These are phyloP conservation scores for Fusarium goolgardi DNA, from an alignment of 2,329 filamentous ascomycete genomes.

Conservation along the genomic window DNA sequence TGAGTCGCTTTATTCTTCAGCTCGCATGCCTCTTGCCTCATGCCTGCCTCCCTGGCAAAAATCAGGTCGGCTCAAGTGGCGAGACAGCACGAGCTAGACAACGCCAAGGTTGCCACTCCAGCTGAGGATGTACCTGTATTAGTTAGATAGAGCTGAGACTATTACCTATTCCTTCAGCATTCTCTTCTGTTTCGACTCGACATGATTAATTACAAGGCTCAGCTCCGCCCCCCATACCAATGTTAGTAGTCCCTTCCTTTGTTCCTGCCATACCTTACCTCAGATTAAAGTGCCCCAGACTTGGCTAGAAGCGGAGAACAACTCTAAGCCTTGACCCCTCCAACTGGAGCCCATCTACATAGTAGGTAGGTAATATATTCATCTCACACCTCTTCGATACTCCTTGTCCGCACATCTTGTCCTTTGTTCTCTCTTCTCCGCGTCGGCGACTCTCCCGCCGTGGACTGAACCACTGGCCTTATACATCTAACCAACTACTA, in stretches of 20 bases:
- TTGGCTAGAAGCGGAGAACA: constrained; percentile 36
- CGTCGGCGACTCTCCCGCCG: background rate
- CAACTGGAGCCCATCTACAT: constrained; percentile 12
- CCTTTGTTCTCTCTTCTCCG: background rate
- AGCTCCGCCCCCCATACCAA: constrained; percentile 22
- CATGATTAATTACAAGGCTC: constrained; percentile 4
- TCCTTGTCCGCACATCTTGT: background rate
- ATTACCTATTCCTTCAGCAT: constrained; percentile 6
- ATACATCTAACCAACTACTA: background rate
- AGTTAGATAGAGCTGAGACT: background rate
- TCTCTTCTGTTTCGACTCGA: background rate
- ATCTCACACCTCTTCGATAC: constrained; percentile 13
- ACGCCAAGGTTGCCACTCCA: background rate
- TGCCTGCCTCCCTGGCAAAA: background rate
- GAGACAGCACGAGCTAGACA: constrained; percentile 8
- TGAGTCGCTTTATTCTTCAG: background rate
- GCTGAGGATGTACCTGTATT: background rate
- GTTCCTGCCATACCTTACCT: constrained; percentile 17
- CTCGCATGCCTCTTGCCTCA: background rate
- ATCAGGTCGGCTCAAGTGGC: constrained; percentile 25
- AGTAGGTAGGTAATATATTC: constrained; percentile 2
- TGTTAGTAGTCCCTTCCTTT: constrained; percentile 1
- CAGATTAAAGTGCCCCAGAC: constrained; percentile 12
- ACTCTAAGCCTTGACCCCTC: constrained; percentile 29
- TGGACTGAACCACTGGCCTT: background rate